phyloP scores from a whole-genome alignment of 176 grass and related monocot genomes.

The Oryza meyeriana region DNA sequence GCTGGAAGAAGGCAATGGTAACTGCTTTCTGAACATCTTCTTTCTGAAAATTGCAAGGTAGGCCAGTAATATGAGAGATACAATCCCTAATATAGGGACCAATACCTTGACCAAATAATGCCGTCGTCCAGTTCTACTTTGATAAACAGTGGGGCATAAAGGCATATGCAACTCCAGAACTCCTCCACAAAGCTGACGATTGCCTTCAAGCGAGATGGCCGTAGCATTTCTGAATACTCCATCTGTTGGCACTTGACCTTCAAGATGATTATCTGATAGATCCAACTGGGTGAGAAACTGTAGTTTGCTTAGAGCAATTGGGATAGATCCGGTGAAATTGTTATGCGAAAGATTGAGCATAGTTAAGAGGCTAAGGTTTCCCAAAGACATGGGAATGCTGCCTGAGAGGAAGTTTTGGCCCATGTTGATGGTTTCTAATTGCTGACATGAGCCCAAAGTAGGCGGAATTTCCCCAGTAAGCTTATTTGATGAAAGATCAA shows the following conservation, averaged over 20 bases:
- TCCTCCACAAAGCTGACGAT: slow-evolving; percentile 39
- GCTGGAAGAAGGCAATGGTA: neutral
- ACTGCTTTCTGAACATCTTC: neutral
- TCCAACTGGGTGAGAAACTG: slow-evolving; percentile 15
- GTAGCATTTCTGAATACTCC: slow-evolving; percentile 44
- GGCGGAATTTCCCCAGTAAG: slow-evolving; percentile 41
- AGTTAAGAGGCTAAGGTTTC: slow-evolving; percentile 3
- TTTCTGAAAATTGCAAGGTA: slow-evolving; percentile 1
- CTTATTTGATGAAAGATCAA: slow-evolving; percentile 47
- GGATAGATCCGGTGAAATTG: slow-evolving; percentile 37
- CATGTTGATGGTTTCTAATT: slow-evolving; percentile 21
- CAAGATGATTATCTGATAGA: slow-evolving; percentile 38
- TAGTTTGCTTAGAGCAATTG: slow-evolving; percentile 28
- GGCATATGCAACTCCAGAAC: slow-evolving; percentile 39
- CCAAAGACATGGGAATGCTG: slow-evolving; percentile 18
- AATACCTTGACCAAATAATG: slow-evolving; percentile 17
- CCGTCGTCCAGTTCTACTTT: neutral
- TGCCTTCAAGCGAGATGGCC: slow-evolving; percentile 27
- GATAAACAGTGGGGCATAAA: slow-evolving; percentile 6
- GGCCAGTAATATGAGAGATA: neutral
- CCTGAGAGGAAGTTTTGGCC: slow-evolving; percentile 30
- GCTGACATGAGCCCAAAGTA: slow-evolving; percentile 17
- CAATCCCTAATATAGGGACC: neutral
- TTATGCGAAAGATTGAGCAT: slow-evolving; percentile 31
- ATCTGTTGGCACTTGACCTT: slow-evolving; percentile 37